Percentiles rank a stretch among this genome's conserved stretches.
These are phyloP conservation scores for Hymenoscyphus infarciens DNA, from an alignment of 2,329 filamentous ascomycete species.

Conservation along the genomic window DNA sequence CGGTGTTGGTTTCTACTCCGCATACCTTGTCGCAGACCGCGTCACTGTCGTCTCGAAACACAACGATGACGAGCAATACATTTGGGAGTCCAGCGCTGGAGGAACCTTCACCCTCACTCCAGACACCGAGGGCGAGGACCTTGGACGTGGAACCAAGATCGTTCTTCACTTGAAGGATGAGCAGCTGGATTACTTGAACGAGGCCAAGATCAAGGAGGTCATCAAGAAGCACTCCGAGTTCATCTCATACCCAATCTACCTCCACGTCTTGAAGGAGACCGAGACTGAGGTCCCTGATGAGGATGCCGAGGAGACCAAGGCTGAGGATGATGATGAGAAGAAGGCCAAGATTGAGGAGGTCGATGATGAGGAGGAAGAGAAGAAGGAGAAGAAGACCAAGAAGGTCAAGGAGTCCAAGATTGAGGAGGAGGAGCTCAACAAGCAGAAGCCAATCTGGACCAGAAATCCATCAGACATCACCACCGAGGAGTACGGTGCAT, in stretches of 20 bases:
- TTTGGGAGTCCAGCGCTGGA: constrained; percentile 97
- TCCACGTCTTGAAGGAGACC: constrained; percentile 98
- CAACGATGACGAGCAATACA: constrained; percentile 99
- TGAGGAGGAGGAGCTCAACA: constrained; percentile 99
- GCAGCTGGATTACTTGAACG: constrained; percentile 97
- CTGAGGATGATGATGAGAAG: constrained; percentile 81
- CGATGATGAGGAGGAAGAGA: constrained; percentile 77
- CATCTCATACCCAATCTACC: constrained; percentile 99
- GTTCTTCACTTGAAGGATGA: constrained; percentile 99
- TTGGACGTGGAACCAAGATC: constrained; percentile 96
- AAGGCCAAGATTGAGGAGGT: constrained; percentile 95
- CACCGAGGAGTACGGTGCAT: constrained; percentile 94
- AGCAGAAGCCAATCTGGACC: constrained; percentile 99
- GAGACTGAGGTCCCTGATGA: constrained; percentile 99
- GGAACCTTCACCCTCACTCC: constrained; percentile 92
- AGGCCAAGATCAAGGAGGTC: constrained; percentile 99
- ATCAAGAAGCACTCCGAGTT: constrained; percentile 99
- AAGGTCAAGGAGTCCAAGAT: constrained; percentile 98
- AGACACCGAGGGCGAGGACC: constrained; percentile 85
- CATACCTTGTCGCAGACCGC: constrained; percentile 96
- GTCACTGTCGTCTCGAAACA: constrained; percentile 96
- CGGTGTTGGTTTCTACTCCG: constrained; percentile 99
- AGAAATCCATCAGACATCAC: constrained; percentile 95
- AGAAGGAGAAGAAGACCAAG: constrained; percentile 98
- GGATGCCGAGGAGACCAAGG: constrained; percentile 71